These are phyloP conservation scores for Cystobasidium pallidum DNA, from an alignment of 1,284 basidiomycete genomes.

Conservation along the genomic window DNA sequence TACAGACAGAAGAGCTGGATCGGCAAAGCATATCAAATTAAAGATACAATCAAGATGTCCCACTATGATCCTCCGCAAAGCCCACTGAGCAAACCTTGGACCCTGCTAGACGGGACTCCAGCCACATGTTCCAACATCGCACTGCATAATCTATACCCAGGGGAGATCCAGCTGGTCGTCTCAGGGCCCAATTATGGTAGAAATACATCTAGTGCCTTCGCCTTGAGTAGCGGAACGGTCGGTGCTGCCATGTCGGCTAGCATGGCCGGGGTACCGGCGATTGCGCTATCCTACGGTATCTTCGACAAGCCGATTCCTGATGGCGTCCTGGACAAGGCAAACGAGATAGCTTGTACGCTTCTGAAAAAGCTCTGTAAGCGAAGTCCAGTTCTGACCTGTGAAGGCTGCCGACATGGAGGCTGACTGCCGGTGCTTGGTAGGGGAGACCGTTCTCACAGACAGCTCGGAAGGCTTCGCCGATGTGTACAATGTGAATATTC, in stretches of 20 bases:
- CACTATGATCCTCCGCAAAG: slow-evolving; percentile 71
- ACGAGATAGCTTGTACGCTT: slow-evolving; percentile 68
- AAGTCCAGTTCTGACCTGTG: not conserved
- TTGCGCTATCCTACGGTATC: slow-evolving; percentile 82
- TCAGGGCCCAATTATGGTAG: slow-evolving; percentile 60
- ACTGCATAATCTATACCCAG: slow-evolving; percentile 81
- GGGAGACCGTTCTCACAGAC: slow-evolving; percentile 56
- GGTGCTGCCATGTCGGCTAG: slow-evolving; percentile 83
- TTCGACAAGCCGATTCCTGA: slow-evolving; percentile 71
- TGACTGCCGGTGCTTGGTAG: slow-evolving; percentile 34
- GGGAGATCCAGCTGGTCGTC: slow-evolving; percentile 75
- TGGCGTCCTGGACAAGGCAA: slow-evolving; percentile 68
- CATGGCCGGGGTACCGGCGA: slow-evolving; percentile 69
- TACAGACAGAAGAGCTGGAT: slow-evolving; percentile 30
- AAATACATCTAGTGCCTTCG: slow-evolving; percentile 53
- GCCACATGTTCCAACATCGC: slow-evolving; percentile 88
- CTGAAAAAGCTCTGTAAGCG: slow-evolving; percentile 70
- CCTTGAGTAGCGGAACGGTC: slow-evolving; percentile 68
- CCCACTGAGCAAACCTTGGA: slow-evolving; percentile 72
- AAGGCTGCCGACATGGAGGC: no score
- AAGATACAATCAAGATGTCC: slow-evolving; percentile 70
- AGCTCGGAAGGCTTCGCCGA: slow-evolving; percentile 68
- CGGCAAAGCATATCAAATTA: slow-evolving; percentile 82
- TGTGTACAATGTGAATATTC: slow-evolving; percentile 79
- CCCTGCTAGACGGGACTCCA: slow-evolving; percentile 71